Evolutionary conservation across 163 green algal genomes (phyloP).

Genomic region (Prototheca cutis): DNA sequence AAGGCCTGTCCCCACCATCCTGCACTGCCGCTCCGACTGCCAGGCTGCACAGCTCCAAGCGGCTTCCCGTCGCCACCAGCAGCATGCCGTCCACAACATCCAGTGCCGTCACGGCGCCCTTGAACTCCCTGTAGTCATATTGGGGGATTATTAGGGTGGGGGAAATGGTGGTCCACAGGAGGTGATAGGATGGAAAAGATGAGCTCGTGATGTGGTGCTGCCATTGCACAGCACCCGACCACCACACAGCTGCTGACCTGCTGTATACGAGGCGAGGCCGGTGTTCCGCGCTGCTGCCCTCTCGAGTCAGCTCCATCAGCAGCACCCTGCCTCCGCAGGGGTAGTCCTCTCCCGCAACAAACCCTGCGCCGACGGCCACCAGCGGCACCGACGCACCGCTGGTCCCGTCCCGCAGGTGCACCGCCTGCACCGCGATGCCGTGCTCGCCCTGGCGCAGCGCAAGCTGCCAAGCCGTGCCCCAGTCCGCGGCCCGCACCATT

Average conservation of each 20-base stretch:
- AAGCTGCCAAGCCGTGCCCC: slow-evolving; percentile 30
- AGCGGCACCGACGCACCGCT: slow-evolving; percentile 33
- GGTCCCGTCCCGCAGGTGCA: slow-evolving; percentile 39
- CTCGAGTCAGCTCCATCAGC: slow-evolving; percentile 46
- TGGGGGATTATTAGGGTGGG: too few species aligned
- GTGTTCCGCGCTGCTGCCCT: too few species aligned
- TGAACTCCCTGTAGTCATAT: slow-evolving; percentile 38
- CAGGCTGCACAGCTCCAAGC: slow-evolving; percentile 63
- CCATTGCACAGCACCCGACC: too few species aligned
- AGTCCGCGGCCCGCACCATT: slow-evolving; percentile 34
- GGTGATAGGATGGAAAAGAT: too few species aligned
- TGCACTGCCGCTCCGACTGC: too few species aligned
- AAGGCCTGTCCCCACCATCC: too few species aligned
- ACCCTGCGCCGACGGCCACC: slow-evolving; percentile 39
- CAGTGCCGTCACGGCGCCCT: slow-evolving; percentile 29
- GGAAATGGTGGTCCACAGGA: too few species aligned
- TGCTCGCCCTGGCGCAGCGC: slow-evolving; percentile 50
- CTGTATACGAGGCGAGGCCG: too few species aligned
- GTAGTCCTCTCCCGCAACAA: slow-evolving; percentile 68
- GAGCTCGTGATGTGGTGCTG: too few species aligned
- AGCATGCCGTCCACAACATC: slow-evolving; percentile 46
- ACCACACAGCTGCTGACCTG: slow-evolving; percentile 1
- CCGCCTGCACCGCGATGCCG: slow-evolving; percentile 29
- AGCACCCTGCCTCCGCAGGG: slow-evolving; percentile 65
- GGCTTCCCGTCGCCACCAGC: slow-evolving; percentile 58